These are phyloP conservation scores for Cunninghamia lanceolata DNA, from an alignment of 75 land plant species.

Conservation along the genomic window DNA sequence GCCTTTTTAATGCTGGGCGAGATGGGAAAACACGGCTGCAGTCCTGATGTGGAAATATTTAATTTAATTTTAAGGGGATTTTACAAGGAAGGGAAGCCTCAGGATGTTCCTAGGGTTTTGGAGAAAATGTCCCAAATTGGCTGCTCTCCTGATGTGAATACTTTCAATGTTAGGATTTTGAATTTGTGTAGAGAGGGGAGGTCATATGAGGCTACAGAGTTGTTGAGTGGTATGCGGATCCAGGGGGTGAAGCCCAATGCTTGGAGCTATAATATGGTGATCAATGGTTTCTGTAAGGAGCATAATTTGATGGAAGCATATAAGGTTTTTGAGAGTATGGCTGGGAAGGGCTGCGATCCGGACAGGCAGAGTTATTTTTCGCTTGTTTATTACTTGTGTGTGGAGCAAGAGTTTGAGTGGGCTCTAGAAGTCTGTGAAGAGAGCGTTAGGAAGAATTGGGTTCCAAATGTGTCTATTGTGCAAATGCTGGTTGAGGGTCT, in stretches of 20 bases:
- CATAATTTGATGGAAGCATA: slow-evolving; percentile 45
- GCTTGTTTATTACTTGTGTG: slow-evolving; percentile 51
- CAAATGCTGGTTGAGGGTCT: slow-evolving; percentile 37
- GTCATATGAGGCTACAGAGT: slow-evolving; percentile 31
- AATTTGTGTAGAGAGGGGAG: slow-evolving; percentile 34
- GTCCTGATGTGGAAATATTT: slow-evolving; percentile 56
- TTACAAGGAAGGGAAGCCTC: slow-evolving; percentile 27
- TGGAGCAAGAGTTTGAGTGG: slow-evolving; percentile 34
- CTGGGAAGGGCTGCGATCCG: slow-evolving; percentile 23
- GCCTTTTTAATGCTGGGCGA: slow-evolving; percentile 42
- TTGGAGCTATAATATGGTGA: slow-evolving; percentile 49
- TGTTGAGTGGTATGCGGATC: slow-evolving; percentile 27
- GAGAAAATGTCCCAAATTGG: slow-evolving; percentile 48
- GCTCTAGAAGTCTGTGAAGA: slow-evolving; percentile 46
- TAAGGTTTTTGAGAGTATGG: slow-evolving; percentile 28
- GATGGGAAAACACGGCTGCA: slow-evolving; percentile 45
- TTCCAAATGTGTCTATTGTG: slow-evolving; percentile 37
- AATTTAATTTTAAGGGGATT: slow-evolving; percentile 45
- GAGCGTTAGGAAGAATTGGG: slow-evolving; percentile 41
- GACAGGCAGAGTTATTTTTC: slow-evolving; percentile 45
- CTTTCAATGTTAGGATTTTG: slow-evolving; percentile 58
- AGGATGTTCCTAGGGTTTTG: slow-evolving; percentile 51
- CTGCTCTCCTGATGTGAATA: slow-evolving; percentile 37
- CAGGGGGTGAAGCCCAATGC: slow-evolving; percentile 38
- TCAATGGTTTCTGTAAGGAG: slow-evolving; percentile 47